These are phyloP conservation scores for Nicotiana benthamiana DNA, from an alignment of 257 asterid genomes.

Conservation along the genomic window DNA sequence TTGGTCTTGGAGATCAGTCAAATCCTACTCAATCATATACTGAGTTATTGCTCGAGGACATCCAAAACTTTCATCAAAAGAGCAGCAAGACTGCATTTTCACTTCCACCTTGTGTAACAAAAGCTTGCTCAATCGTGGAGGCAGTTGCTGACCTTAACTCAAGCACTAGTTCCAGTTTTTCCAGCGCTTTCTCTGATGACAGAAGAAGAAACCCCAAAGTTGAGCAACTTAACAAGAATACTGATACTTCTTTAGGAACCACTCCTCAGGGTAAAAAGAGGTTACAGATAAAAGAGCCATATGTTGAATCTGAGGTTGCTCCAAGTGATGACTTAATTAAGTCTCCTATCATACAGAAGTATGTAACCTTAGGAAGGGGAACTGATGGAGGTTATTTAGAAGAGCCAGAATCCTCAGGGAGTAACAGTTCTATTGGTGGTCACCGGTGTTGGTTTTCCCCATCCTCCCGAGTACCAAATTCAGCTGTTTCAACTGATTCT, in stretches of 20 bases:
- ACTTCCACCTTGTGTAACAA: constrained; percentile 71
- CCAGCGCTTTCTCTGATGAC: constrained; percentile 30
- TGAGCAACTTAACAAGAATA: constrained; percentile 22
- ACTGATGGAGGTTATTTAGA: constrained; percentile 27
- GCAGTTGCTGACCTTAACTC: constrained; percentile 96
- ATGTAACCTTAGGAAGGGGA: constrained; percentile 76
- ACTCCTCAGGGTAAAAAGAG: constrained; percentile 25
- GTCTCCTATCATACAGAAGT: constrained; percentile 60
- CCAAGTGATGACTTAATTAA: constrained; percentile 55
- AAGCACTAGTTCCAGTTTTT: constrained; percentile 38
- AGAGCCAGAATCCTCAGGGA: constrained; percentile 78
- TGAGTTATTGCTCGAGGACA: constrained; percentile 76
- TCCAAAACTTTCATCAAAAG: constrained; percentile 92
- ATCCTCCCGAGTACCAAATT: constrained; percentile 64
- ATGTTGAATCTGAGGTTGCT: constrained; percentile 62
- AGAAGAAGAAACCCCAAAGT: constrained; percentile 19
- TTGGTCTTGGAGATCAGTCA: constrained; percentile 38
- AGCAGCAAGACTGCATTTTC: constrained; percentile 33
- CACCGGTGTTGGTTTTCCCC: constrained; percentile 47
- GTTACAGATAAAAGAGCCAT: constrained; percentile 25
- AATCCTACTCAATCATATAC: constrained; percentile 60
- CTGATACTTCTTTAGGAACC: constrained; percentile 2
- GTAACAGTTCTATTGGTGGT: constrained; percentile 44
- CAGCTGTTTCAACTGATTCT: constrained; percentile 43
- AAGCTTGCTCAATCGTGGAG: constrained; percentile 78